phyloP scores from a whole-genome alignment of 2,329 filamentous ascomycete species.

The Nigrograna mackinnonii region DNA sequence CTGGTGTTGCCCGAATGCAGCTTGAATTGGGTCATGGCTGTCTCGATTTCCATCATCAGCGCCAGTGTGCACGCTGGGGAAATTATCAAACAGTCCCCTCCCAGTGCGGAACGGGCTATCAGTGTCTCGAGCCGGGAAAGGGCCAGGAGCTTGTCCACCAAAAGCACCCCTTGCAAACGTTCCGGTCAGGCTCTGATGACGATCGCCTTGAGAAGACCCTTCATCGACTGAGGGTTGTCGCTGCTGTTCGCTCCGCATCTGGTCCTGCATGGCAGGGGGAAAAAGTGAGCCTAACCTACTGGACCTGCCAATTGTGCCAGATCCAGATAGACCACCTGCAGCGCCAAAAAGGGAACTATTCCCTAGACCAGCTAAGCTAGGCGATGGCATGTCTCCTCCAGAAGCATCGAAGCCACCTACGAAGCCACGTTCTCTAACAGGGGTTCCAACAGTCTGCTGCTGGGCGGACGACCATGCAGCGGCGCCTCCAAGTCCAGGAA shows the following conservation, averaged over 20 bases:
- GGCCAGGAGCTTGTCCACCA: conserved; percentile 34
- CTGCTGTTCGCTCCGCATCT: conserved; percentile 68
- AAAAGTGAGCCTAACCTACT: conserved; percentile 90
- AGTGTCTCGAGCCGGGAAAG: conserved; percentile 38
- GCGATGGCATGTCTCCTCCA: conserved; percentile 78
- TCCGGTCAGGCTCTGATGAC: conserved; percentile 57
- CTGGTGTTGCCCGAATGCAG: conserved; percentile 24
- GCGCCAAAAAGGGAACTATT: conserved; percentile 68
- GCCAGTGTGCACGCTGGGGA: conserved; percentile 25
- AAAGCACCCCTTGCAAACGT: conserved; percentile 69
- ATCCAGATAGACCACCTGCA: conserved; percentile 53
- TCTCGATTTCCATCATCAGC: conserved; percentile 17
- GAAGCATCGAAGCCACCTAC: conserved; percentile 50
- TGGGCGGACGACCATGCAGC: conserved; percentile 68
- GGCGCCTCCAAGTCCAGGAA: conserved; percentile 62
- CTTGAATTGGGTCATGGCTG: conserved; percentile 23
- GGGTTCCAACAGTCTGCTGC: conserved; percentile 74
- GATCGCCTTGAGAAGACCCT: conserved; percentile 38
- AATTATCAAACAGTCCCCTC: conserved; percentile 44
- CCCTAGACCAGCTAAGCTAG: conserved; percentile 68
- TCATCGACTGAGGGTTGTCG: conserved; percentile 64
- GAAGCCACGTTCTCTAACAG: conserved; percentile 63
- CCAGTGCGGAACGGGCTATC: conserved; percentile 47
- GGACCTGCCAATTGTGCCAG: conserved; percentile 71
- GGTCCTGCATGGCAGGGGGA: conserved; percentile 84